These are phyloP conservation scores for Artomyces pyxidatus DNA, from an alignment of 768 basidiomycete species.

Conservation along the genomic window DNA sequence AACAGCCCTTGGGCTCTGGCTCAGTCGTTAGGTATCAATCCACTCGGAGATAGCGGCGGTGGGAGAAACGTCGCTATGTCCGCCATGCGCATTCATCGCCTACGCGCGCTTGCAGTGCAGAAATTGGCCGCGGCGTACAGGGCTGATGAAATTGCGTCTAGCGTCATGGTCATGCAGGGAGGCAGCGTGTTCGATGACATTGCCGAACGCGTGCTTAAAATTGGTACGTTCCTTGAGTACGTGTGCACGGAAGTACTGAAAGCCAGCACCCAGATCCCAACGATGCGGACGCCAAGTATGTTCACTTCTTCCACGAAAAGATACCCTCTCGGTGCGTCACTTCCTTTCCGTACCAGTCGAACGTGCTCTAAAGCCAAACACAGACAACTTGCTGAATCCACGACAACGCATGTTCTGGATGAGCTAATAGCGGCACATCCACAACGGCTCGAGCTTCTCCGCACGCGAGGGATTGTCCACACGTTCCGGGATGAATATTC, in stretches of 20 bases:
- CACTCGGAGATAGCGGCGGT: constrained; percentile 40
- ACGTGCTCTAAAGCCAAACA: constrained; percentile 14
- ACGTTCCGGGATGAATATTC: constrained; percentile 81
- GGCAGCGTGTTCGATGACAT: constrained; percentile 89
- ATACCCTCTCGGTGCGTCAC: constrained; percentile 78
- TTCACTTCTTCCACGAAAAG: constrained; percentile 93
- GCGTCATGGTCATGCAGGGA: constrained; percentile 94
- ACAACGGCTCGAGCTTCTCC: constrained; percentile 74
- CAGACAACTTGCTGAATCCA: constrained; percentile 82
- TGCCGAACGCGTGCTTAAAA: constrained; percentile 77
- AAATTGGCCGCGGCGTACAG: constrained; percentile 82
- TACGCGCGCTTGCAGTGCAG: constrained; percentile 77
- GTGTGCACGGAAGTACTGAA: too few relatives aligned
- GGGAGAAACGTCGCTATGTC: constrained; percentile 80
- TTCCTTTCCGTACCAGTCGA: too few relatives aligned
- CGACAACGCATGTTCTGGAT: constrained; percentile 69
- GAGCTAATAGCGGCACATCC: constrained; percentile 68
- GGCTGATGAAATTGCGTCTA: constrained; percentile 84
- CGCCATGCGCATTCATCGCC: constrained; percentile 71
- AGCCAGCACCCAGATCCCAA: constrained; percentile 57
- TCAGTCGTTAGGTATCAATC: constrained; percentile 57
- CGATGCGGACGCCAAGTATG: constrained; percentile 76
- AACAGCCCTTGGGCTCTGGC: constrained; percentile 53
- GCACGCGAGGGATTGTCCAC: constrained; percentile 86
- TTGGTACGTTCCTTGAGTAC: constrained; percentile 33